Base-by-base conservation (phyloP, 1,284 basidiomycete genomes). In the Ceratobasidium sp. region DNA sequence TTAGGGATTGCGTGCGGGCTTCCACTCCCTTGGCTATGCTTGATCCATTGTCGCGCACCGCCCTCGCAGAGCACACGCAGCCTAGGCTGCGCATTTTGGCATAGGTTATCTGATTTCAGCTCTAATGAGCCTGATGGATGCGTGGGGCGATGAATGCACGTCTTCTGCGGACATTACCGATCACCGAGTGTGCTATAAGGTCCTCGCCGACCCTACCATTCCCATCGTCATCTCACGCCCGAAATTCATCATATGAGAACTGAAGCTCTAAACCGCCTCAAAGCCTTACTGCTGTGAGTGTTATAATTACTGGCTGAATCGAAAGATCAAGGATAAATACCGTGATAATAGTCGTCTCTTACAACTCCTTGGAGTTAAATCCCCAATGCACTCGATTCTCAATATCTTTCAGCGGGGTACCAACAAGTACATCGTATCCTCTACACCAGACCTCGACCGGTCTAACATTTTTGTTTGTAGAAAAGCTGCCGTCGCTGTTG, bases 361-460 rank as follows among this genome's bases (percentile, higher is more conserved):
- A 8, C 38, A 38, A 38, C 3, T 38, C 38, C 38, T 38, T 38
- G 38, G 38, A 8, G 8, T 38, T 38, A 50, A n/a, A 50, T n/a
- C 48, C 5, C 48, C 48, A 50, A 62, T 62, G 59, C 30, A 38
- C 20, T 12, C 38, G 3, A 33, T 62, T n/a, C 48, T 50, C 14
- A 33, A 62, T 14, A 33, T 38, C 18, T 62, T 62, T 38, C 30
- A 62, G 27, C 10, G 14, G 38, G 33, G 27, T n/a, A 6, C 48
- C 50, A 52, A 50, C 8, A 83, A 83, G 60, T 41, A 23, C 41
- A 82, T 78, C 66, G 30, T 81, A 74, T 23, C 52, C 16, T 38
- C 6, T n/a, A 18, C 20, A 18, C n/a, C 16, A 20, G 16, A 18
- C n/a, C 16, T 50, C n/a, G 48, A 50, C 48, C 16, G 20, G n/a